Evolutionary conservation across 345 rosid species (phyloP).

Genomic region (Eucalyptus albens): DNA sequence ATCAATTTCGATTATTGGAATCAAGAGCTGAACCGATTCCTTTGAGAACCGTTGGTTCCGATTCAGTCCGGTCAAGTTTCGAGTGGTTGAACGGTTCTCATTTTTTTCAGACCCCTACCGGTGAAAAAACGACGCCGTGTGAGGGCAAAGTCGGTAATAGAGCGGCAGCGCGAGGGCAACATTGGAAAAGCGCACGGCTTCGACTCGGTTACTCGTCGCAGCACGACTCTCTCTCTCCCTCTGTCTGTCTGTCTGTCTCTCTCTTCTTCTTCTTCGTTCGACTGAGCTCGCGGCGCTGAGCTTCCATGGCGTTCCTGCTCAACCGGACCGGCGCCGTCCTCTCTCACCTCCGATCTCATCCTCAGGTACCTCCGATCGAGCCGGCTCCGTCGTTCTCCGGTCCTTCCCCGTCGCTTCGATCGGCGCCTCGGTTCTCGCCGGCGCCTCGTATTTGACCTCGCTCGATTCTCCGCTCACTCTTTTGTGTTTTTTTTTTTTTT

Average conservation of each 20-base stretch:
- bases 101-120: no score
- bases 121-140: background rate
- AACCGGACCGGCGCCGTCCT: slow-evolving; percentile 21
- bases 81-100: accelerated
- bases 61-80: no score
- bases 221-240: background rate
- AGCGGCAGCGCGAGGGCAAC: background rate
- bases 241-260: background rate
- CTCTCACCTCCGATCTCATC: slow-evolving; percentile 45
- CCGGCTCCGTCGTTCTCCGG: background rate
- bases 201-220: background rate
- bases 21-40: no score
- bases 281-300: background rate
- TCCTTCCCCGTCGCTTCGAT: background rate
- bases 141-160: background rate
- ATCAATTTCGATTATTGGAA: accelerated
- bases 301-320: slow-evolving; percentile 54
- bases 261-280: background rate
- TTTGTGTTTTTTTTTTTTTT: background rate
- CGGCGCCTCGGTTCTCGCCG: background rate
- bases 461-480: background rate
- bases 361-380: slow-evolving; percentile 28
- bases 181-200: background rate
- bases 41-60: no score
- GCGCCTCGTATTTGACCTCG: background rate